Evolutionary conservation across 208 protist species (phyloP), one percentile per base, ranked within the genome.

Genomic region (Polymyxa betae): DNA sequence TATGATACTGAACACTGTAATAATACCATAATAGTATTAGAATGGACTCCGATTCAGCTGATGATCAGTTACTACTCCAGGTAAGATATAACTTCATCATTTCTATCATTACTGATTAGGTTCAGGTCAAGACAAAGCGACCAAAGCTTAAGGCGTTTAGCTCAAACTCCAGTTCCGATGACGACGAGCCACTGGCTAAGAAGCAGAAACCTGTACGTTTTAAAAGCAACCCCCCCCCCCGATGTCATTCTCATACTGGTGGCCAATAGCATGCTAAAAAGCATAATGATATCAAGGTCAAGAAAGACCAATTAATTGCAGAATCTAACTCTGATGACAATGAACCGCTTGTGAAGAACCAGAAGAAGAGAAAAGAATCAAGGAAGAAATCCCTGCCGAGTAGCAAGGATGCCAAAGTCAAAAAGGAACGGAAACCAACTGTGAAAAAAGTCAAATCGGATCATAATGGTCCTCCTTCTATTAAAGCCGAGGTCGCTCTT

Each of bases 361-460:
- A 29, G 20, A 66, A 29, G 16, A 16, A 66, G 16, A 66, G 54
- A 29, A 66, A 66, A 66, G 16, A 66, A 66, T 16, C 16, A 66
- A 66, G 20, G 54, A 66, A 66, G n/a, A n/a, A n/a, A n/a, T n/a
- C 54, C 29, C 20, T 66, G 29, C 29, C 54, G 20, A 16, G 20
- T 32, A 66, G 29, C 20, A 66, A 66, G 29, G 54, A 16, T 16
- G 54, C 29, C 54, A 66, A 66, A 29, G 54, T 66, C 54, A 66
- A 66, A 29, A 66, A 66, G 54, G 54, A 66, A 66, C 29, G 20
- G 54, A 66, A 66, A 66, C 54, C 54, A 66, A 66, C 54, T 66
- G 54, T 66, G 54, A 66, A 66, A 66, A 66, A 29, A 29, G 20
- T 29, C n/a, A n/a, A n/a, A n/a, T n/a, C n/a, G n/a, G n/a, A n/a